phyloP scores from a whole-genome alignment of 345 rosid genomes.

The Pistacia atlantica region DNA sequence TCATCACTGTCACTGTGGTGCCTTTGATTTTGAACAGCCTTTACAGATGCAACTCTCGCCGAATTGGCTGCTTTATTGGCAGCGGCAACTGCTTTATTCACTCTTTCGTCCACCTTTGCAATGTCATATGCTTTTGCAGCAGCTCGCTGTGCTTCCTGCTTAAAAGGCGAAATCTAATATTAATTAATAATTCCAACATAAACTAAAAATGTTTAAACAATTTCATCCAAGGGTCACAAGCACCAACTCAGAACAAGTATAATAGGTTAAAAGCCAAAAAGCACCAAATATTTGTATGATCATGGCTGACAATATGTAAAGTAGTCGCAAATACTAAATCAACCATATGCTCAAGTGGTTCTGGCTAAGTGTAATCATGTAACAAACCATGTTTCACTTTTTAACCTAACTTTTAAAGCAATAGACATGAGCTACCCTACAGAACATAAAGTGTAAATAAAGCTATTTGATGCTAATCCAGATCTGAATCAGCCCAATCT shows the following conservation, averaged over 20 bases:
- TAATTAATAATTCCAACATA: not conserved
- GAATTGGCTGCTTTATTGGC: slow-evolving; percentile 88
- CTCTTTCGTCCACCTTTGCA: slow-evolving; percentile 65
- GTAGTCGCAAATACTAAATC: too few relatives aligned
- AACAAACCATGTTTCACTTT: not conserved
- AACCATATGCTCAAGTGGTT: too few relatives aligned
- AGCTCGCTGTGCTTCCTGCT: slow-evolving; percentile 74
- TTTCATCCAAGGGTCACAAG: slow-evolving; percentile 9
- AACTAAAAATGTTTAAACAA: not conserved
- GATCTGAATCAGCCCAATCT: not conserved
- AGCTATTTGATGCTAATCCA: not conserved
- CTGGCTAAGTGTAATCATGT: too few relatives aligned
- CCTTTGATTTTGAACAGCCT: slow-evolving; percentile 70
- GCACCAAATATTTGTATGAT: not conserved
- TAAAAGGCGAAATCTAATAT: not conserved
- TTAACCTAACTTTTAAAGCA: not conserved
- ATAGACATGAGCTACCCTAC: not conserved
- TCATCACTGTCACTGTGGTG: slow-evolving; percentile 37
- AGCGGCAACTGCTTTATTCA: slow-evolving; percentile 58
- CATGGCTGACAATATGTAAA: not conserved
- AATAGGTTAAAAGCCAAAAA: not conserved
- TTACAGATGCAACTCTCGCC: slow-evolving; percentile 86
- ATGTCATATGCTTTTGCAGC: slow-evolving; percentile 58
- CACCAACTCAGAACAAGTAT: slow-evolving; percentile 1
- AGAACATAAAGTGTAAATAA: not conserved